Evolutionary conservation across 805 yeast genomes (phyloP), one percentile per base, ranked within the genome.

Genomic region (Saturnispora kantuleensis): DNA sequence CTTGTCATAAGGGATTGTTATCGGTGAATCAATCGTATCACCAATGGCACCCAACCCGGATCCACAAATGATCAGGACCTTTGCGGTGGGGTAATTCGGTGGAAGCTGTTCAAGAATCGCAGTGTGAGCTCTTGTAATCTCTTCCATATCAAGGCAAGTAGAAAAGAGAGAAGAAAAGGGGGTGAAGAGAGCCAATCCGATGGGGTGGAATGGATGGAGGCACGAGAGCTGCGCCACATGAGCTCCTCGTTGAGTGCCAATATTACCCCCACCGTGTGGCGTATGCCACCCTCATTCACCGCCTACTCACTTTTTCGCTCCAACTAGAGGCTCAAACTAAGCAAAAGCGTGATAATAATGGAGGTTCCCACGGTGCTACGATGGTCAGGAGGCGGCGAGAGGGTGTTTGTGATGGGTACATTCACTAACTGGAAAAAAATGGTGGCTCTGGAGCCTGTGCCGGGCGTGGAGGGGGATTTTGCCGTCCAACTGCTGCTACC

Each of bases 341-440:
- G 11, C 17, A 34, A 34, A 10, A 11, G n/a, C 2, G 12, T 9
- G 15, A 34, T 16, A 37, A 9, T 10, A 28, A 37, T 32, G 42
- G 38, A 38, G 31, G 59, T 62, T 34, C 79, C 79, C 1, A 70
- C 87, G 1, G 88, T 82, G 46, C 82, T 88, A 47, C 78, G 77
- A 51, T 90, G 98, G 98, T 80, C 79, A 13, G 96, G 90, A 63
- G 97, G 97, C n/a, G 98, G 98, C 49, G 76, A 76, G 41, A 84
- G 84, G 56, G 97, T 93, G 2, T 93, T 88, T 61, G 96, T 90
- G 11, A 93, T 97, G 31, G 98, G 98, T 41, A 84, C 97, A 1
- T 90, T 90, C 65, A 93, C 98, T 0, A 96, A 96, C 3, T 93
- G 98, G 97, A 72, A 96, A 53, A 90, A 89, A 64, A 90, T 93